These are phyloP conservation scores for Draba incana DNA, from an alignment of 345 rosid genomes.

Conservation along the genomic window DNA sequence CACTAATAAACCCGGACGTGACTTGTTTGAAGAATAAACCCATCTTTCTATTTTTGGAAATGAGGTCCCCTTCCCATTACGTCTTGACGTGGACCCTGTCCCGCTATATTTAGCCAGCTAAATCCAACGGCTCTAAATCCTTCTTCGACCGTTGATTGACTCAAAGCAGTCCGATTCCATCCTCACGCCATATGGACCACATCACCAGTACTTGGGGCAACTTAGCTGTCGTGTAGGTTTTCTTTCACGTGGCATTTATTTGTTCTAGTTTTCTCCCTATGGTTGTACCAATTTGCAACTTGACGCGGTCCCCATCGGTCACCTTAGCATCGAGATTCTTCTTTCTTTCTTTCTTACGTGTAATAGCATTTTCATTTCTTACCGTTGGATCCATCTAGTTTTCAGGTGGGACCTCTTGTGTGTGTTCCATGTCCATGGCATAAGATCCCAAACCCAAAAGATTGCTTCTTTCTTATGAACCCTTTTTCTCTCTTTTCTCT, in stretches of 20 bases:
- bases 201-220: constrained; percentile 35
- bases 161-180: constrained; percentile 30
- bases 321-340: constrained; percentile 38
- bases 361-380: constrained; percentile 33
- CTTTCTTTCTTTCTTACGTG: constrained; percentile 36
- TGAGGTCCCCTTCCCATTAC: constrained; percentile 39
- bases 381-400: constrained; percentile 9
- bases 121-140: constrained; percentile 32
- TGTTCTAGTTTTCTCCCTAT: constrained; percentile 22
- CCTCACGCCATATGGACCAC: constrained; percentile 37
- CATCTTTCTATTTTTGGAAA: constrained; percentile 41
- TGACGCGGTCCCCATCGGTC: constrained; percentile 35
- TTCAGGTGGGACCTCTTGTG: constrained; percentile 23
- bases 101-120: constrained; percentile 32
- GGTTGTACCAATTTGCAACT: constrained; percentile 33
- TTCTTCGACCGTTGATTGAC: constrained; percentile 8
- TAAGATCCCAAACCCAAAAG: constrained; percentile 31
- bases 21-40: constrained; percentile 35
- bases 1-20: constrained; percentile 39
- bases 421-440: constrained; percentile 25
- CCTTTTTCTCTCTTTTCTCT: neutral
- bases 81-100: constrained; percentile 42
- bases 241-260: constrained; percentile 48
- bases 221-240: constrained; percentile 45
- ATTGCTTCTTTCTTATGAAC: constrained; percentile 25